Evolutionary conservation across 2,329 filamentous ascomycete genomes (phyloP).

Genomic region (Penicillium brevicompactum): DNA sequence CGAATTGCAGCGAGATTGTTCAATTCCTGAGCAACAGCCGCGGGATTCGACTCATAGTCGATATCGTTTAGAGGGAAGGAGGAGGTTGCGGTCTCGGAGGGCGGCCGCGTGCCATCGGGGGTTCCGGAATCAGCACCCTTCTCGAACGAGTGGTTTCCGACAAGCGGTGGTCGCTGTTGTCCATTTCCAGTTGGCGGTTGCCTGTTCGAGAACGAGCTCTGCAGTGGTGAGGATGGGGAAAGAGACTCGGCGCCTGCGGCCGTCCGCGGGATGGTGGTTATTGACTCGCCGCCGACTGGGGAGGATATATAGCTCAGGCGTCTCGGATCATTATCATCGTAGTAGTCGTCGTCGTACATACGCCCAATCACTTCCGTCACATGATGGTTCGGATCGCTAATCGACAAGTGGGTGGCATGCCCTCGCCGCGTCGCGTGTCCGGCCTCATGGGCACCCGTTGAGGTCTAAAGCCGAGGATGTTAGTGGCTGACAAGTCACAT

Average conservation of each 20-base stretch:
- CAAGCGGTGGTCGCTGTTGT: constrained; percentile 28
- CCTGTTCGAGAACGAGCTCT: constrained; percentile 38
- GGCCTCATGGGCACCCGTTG: constrained; percentile 43
- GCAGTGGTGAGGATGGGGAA: constrained; percentile 31
- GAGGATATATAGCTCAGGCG: constrained; percentile 74
- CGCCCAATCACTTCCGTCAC: constrained; percentile 92
- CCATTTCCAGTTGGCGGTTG: constrained; percentile 34
- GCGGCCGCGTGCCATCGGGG: constrained; percentile 57
- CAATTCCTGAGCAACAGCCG: constrained; percentile 86
- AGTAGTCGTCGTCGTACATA: constrained; percentile 78
- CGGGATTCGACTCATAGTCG: constrained; percentile 86
- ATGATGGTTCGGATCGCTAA: constrained; percentile 90
- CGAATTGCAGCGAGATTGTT: constrained; percentile 89
- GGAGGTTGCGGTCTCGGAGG: constrained; percentile 58
- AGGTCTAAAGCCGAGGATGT: constrained; percentile 36
- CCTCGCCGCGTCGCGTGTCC: constrained; percentile 57
- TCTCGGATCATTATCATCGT: constrained; percentile 62
- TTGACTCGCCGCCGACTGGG: constrained; percentile 46
- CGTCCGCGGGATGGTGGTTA: constrained; percentile 41
- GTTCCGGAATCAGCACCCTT: constrained; percentile 53
- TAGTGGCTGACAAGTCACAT: neutral
- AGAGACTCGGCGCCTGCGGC: constrained; percentile 29
- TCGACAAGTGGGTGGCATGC: constrained; percentile 64
- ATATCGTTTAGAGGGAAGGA: constrained; percentile 78
- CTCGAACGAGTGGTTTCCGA: constrained; percentile 36